Evolutionary conservation across 768 basidiomycete genomes (phyloP), one percentile per base, ranked within the genome.

Genomic region (Mycena capillaripes): DNA sequence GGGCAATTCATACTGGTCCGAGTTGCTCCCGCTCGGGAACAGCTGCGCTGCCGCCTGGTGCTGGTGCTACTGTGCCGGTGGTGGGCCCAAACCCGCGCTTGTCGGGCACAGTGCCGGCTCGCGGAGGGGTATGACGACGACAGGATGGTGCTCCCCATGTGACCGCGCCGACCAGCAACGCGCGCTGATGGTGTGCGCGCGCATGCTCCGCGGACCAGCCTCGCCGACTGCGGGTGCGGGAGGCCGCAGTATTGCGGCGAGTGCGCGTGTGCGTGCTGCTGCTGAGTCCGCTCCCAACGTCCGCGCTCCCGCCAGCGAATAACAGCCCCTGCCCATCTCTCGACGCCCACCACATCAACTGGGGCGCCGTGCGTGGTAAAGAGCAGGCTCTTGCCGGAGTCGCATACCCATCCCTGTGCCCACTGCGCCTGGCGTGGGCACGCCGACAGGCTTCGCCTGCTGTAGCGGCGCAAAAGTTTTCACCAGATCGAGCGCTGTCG

Each of bases 311-410:
- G 11, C 65, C 60, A 5, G 59, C 32, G 21, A 29, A 70, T n/a
- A 63, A 62, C 40, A 76, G 44, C 19, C 73, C 74, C 27, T 60
- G 70, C 58, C 71, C 74, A 14, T 75, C 74, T 29, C 63, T 50
- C 25, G 74, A 70, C 21, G 74, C 74, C 6, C 70, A 71, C 74
- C 74, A 75, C 21, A 75, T 75, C 70, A 70, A 75, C 52, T 71
- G 73, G 38, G 58, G 21, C n/a, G n/a, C n/a, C n/a, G n/a, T n/a
- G n/a, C n/a, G n/a, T 9, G 57, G n/a, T 60, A 44, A 71, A 71
- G 29, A 74, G 57, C 29, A 42, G 40, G 40, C 40, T 42, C 40
- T 42, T 16, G 67, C 46, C 29, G 30, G 29, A 14, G 56, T 66
- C 23, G 40, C 63, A n/a, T 38, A n/a, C n/a, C n/a, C n/a, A n/a